Base-by-base conservation (phyloP, 495 filamentous ascomycete genomes). In the Penicillium verhagenii region DNA sequence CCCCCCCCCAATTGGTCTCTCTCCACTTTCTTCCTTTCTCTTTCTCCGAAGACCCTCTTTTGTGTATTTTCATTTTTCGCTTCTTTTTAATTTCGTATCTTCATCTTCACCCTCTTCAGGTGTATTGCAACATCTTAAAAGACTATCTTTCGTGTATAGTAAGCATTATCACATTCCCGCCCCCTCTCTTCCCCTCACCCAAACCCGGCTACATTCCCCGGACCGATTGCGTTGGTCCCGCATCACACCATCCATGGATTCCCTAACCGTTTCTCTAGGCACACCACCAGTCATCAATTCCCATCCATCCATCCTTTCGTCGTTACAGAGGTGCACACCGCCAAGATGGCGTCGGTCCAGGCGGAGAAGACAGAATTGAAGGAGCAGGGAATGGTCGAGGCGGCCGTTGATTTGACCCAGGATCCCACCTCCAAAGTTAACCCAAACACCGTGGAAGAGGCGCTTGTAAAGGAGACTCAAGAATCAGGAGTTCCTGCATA, bases 401-500 rank as follows among this genome's bases (percentile, higher is more conserved):
- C 76, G 16, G 75, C 76, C 44, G 53, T 71, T 35, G 56, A 70
- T 31, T 82, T 88, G 28, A 71, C 86, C 6, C 77, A 76, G 50
- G 85, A 94, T 66, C 86, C 88, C 39, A 69, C 87, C 56, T 87
- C 82, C 65, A 68, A 65, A 20, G 83, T 91, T 46, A 82, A 82
- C n/a, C 76, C 90, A 19, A 83, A 88, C 20, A 83, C 82, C 42
- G 85, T 86, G 20, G 83, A 96, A 67, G 73, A 81, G 54, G 80
- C 81, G 57, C 73, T 96, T 40, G 79, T 93, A 24, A 78, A 86
- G 6, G 87, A 96, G 67, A 86, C 86, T 58, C 82, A 79, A 63
- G 85, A 86, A 60, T 86, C 86, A 14, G 94, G 94, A 19, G 80
- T 84, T 3, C 76, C 84, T 8, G 93, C 90, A 48, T 91, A 86